Evolutionary conservation across 306 rosid species (phyloP).

Genomic region (Quercus suber): DNA sequence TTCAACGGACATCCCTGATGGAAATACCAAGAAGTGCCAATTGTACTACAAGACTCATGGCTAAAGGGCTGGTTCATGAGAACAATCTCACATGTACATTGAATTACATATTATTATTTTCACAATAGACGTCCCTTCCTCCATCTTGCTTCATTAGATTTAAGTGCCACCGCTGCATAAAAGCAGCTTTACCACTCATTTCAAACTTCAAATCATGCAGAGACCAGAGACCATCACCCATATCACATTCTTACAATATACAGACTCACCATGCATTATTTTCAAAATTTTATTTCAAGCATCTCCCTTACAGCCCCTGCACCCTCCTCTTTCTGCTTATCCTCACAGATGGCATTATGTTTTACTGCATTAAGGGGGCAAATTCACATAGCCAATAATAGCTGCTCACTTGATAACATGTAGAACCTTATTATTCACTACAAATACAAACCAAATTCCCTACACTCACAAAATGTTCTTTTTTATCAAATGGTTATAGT

Average conservation of each 20-base stretch:
- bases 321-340: neutral
- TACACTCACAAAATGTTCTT: neutral
- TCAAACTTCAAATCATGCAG: neutral
- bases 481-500: neutral
- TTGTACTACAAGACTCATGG: no score
- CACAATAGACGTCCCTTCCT: neutral
- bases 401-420: neutral
- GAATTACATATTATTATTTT: neutral
- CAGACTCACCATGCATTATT: neutral
- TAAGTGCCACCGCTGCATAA: neutral
- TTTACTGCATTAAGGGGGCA: neutral
- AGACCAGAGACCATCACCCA: neutral
- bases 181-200: neutral
- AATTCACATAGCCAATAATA: neutral
- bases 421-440: no score
- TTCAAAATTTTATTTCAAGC: neutral
- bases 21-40: no score
- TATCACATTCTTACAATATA: neutral
- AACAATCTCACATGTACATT: neutral
- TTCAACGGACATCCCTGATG: no score
- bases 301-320: neutral
- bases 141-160: neutral
- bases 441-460: neutral
- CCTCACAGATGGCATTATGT: neutral
- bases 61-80: no score